phyloP scores from a whole-genome alignment of 441 rosid species.

The Arabidopsis hybrid region DNA sequence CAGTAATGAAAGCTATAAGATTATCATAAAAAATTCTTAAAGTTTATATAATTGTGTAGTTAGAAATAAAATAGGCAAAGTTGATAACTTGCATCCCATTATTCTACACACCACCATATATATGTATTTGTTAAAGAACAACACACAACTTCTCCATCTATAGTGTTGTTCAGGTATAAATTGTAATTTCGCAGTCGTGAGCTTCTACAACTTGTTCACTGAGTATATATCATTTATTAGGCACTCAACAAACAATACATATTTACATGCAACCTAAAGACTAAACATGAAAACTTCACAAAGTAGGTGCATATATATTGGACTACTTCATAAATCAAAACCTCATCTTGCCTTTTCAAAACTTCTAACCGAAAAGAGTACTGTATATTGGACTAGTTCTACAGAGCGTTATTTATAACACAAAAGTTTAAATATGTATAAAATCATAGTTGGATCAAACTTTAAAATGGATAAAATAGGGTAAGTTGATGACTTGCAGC shows the following conservation, averaged over 20 bases:
- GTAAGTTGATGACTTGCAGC: neutral
- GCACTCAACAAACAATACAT: neutral
- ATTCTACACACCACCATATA: neutral
- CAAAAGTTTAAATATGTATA: neutral
- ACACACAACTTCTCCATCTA: neutral
- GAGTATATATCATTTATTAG: neutral
- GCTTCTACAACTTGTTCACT: neutral
- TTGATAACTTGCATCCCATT: neutral
- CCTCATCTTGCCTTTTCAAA: neutral
- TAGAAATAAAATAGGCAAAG: neutral
- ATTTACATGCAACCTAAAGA: neutral
- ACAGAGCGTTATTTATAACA: neutral
- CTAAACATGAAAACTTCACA: neutral
- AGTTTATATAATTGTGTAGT: neutral
- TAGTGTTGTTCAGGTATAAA: neutral
- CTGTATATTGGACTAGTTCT: neutral
- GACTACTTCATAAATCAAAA: neutral
- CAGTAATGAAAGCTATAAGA: neutral
- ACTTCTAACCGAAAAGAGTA: neutral
- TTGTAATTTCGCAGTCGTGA: too few species aligned
- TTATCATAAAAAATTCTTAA: neutral
- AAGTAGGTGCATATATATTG: neutral
- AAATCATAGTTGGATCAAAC: constrained; percentile 11
- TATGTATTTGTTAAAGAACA: neutral
- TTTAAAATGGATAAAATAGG: constrained; percentile 6